phyloP scores from a whole-genome alignment of 106 monocot species.

The Phalaenopsis equestris region DNA sequence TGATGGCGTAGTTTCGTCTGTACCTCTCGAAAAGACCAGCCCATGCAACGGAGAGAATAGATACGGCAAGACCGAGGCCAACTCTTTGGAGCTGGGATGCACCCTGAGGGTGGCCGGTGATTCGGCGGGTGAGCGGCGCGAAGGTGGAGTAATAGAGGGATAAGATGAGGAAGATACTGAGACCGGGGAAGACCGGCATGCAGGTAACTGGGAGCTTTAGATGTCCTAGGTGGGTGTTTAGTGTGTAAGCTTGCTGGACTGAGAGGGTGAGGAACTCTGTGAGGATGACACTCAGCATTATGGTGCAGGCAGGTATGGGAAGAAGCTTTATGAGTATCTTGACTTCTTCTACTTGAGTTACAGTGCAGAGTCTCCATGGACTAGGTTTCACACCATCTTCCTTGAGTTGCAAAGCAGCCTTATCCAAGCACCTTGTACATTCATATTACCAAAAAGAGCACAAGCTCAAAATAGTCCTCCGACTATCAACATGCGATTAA shows the following conservation, averaged over 20 bases:
- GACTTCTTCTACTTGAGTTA: slow-evolving; percentile 94
- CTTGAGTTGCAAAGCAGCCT: slow-evolving; percentile 66
- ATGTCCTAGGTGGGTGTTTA: slow-evolving; percentile 65
- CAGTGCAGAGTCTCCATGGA: slow-evolving; percentile 83
- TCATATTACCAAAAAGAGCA: not conserved
- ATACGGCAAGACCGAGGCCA: slow-evolving; percentile 60
- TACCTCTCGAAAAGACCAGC: slow-evolving; percentile 73
- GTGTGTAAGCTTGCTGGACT: slow-evolving; percentile 84
- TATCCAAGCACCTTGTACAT: slow-evolving; percentile 58
- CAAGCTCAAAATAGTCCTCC: not conserved
- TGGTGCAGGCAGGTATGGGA: slow-evolving; percentile 63
- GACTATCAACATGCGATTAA: no score
- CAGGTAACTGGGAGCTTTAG: slow-evolving; percentile 76
- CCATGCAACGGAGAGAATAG: slow-evolving; percentile 68
- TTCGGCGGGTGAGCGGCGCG: slow-evolving; percentile 52
- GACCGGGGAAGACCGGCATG: slow-evolving; percentile 81
- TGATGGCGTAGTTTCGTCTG: slow-evolving; percentile 62
- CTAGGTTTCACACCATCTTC: slow-evolving; percentile 48
- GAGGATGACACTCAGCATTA: slow-evolving; percentile 67
- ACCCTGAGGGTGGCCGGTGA: slow-evolving; percentile 89
- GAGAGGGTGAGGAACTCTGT: slow-evolving; percentile 87
- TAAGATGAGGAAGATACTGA: slow-evolving; percentile 74
- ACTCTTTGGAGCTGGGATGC: slow-evolving; percentile 83
- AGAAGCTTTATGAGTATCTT: slow-evolving; percentile 80
- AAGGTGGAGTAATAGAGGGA: slow-evolving; percentile 70